A percentile compares a stretch with the other conserved stretches of the same genome.
Evolutionary conservation across 2,329 filamentous ascomycete genomes (phyloP).

Genomic region (Juglanconis sp.): DNA sequence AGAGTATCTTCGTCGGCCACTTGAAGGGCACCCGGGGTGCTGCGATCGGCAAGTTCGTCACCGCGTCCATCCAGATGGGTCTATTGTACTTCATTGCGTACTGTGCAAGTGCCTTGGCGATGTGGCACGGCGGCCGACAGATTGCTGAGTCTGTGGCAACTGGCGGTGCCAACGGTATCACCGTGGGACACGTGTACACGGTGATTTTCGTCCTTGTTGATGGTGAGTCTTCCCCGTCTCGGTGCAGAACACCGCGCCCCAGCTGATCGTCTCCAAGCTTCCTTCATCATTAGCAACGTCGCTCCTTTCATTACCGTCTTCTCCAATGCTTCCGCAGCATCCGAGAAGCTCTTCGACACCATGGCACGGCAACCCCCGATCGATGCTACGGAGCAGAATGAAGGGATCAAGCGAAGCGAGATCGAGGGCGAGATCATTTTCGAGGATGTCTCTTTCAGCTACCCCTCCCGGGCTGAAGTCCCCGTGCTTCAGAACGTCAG

Average conservation of each 20-base stretch:
- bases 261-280: conserved; percentile 33
- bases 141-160: conserved; percentile 27
- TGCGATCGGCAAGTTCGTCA: conserved; percentile 44
- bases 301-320: conserved; percentile 62
- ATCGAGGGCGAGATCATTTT: conserved; percentile 46
- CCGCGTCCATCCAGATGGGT: conserved; percentile 46
- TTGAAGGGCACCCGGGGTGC: conserved; percentile 37
- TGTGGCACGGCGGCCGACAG: conserved; percentile 51
- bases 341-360: conserved; percentile 54
- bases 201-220: conserved; percentile 51
- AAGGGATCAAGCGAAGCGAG: conserved; percentile 42
- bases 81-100: conserved; percentile 55
- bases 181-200: conserved; percentile 35
- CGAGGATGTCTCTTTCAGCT: conserved; percentile 41
- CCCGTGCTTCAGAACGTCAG: conserved; percentile 39
- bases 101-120: conserved; percentile 52
- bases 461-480: conserved; percentile 40
- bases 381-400: conserved; percentile 35
- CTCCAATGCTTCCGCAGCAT: conserved; percentile 55
- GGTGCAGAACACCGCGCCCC: too few species aligned
- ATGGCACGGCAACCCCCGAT: conserved; percentile 51
- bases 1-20: conserved; percentile 45
- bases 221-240: conserved; percentile 18
- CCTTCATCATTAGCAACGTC: conserved; percentile 60
- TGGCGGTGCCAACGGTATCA: background rate